Conservation (phyloP, 225 moss, liverwort and hornwort species). For the Sphagnum contortum region DNA sequence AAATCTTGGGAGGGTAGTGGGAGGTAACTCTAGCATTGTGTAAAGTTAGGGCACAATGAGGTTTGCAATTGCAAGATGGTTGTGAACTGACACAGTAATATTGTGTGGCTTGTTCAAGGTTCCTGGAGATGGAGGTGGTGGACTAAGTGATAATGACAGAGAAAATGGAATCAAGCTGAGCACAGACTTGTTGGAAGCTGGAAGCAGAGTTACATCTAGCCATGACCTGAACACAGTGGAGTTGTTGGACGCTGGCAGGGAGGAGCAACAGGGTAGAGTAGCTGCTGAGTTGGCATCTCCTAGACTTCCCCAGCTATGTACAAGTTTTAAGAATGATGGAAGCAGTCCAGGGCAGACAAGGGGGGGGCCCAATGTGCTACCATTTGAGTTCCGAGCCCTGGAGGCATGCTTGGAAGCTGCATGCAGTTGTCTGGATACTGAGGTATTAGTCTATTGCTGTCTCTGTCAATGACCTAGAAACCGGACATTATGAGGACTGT, state of each 20-base stretch:
- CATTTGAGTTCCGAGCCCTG: conserved; percentile 96
- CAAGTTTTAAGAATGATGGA: conserved; percentile 53
- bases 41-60: no score
- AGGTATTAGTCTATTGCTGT: conserved; percentile 31
- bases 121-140: conserved; percentile 69
- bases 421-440: conserved; percentile 77
- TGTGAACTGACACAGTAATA: no score
- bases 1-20: no score
- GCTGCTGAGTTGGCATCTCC: conserved; percentile 15
- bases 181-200: conserved; percentile 31
- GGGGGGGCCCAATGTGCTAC: conserved; percentile 86
- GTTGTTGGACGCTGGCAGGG: conserved; percentile 6
- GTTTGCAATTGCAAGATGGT: no score
- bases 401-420: conserved; percentile 99
- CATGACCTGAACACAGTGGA: conserved; percentile 27
- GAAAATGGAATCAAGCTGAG: conserved; percentile 37
- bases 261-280: conserved; percentile 16
- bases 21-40: no score
- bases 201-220: conserved; percentile 41
- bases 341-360: conserved; percentile 60
- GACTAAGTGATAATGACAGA: conserved; percentile 80
- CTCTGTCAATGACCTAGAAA: no score
- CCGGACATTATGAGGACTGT: no score
- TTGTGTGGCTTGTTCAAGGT: conserved; percentile 29
- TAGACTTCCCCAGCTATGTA: conserved; percentile 25